Base-by-base conservation (phyloP, 345 rosid genomes). In the Syzygium aqueum region DNA sequence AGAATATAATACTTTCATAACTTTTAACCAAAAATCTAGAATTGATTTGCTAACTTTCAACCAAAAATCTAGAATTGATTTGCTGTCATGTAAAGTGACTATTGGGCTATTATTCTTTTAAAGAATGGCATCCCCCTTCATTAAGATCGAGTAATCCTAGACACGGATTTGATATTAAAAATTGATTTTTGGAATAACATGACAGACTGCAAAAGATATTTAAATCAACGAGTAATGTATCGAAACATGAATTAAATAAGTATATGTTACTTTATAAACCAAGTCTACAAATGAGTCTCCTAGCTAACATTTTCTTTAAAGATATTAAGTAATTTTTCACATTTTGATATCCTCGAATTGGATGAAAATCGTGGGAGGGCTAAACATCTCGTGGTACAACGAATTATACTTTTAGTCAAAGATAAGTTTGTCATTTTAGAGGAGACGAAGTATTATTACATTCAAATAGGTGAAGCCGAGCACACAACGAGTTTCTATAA, bases 111-210 rank as follows among this genome's bases (percentile, higher is more conserved):
- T 63, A 63, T 10, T 6, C 37, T 28, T 63, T 63, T 28, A 16
- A 63, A 63, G 77, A 63, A 63, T 0, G 28, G 37, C 15, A 7
- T 3, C 21, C 21, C 17, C 37, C 8, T 63, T 22, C 43, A 16
- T 65, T 30, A 16, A 1, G 43, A 65, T 30, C 23, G 3, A 3
- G 40, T 30, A 30, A 30, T 16, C 78, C 12, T 30, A 17, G 46
- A 67, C 78, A 67, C 17, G 17, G 16, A 65, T 65, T 65, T 65
- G 77, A 30, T 65, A 15, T 1, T 30, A 40, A 30, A 65, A 65
- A 15, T 65, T 65, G 78, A 67, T 67, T 30, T 30, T 17, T 0
- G 0, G 30, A 67, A 67, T 3, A 67, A 67, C 12, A 0, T 22
- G 12, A 30, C 5, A 30, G 2, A 67, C 6, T 11, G 13, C 14